Base-by-base conservation (phyloP, 257 asterid species). In the Hygrophila difformis region DNA sequence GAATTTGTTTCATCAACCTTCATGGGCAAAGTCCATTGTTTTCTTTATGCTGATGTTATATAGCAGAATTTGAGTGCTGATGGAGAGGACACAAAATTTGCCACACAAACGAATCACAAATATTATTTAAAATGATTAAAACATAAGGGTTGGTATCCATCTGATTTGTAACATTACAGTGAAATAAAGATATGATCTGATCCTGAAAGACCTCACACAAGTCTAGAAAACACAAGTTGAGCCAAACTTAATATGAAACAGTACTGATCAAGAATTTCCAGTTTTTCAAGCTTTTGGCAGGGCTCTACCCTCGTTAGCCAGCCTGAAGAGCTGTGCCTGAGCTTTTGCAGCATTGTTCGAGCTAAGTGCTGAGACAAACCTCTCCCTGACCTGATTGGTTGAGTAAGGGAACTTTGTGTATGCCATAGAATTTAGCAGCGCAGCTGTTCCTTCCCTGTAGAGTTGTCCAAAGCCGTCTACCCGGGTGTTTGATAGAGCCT, bases 361-460 rank as follows among this genome's bases (percentile, higher is more conserved):
- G 55, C 79, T 19, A 29, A 89, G 70, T 11, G 88, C 76, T 12
- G 84, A 49, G 5, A 71, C 59, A 18, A 89, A 86, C 44, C 77
- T 64, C 1, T 82, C 78, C 52, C 81, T 72, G 4, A 89, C 96
- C 58, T 89, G 96, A 19, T 45, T 55, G 12, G 82, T 70, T 17
- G 93, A 51, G 86, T 73, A 89, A 48, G 92, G 82, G 59, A 82
- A 89, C 53, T 68, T 56, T 1, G 51, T 57, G 62, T 68, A 69
- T 9, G 72, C 78, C 88, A 89, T 72, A 23, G 98, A 79, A 82
- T 89, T 89, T 29, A 89, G 80, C 66, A 85, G 59, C 2, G 98
- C 79, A 10, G 98, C 93, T 1, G 98, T 82, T 2, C 96, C 98
- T 75, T 89, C 91, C 61, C 91, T 69, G 77, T 79, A 89, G 16